Base-by-base conservation (phyloP, 805 yeast species). In the Candida hungchunana region DNA sequence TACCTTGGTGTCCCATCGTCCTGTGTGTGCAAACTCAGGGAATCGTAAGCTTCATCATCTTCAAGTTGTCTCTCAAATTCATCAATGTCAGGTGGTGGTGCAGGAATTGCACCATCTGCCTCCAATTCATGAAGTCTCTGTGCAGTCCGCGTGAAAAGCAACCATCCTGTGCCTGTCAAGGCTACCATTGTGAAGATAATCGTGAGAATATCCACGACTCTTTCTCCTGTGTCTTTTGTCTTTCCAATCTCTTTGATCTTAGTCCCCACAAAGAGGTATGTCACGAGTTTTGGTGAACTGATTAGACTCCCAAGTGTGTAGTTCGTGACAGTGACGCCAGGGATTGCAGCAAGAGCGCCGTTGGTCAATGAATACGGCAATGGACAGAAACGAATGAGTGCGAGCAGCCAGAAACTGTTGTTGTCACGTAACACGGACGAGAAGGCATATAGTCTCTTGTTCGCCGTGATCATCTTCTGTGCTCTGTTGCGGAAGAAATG, bases 281-380 rank as follows among this genome's bases (percentile, higher is more conserved):
- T 63, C n/a, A 84, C 55, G 42, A 82, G 63, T 54, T 89, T 93
- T 7, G 97, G 97, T 0, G 95, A 76, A 2, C 95, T 77, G 22
- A 86, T 56, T 0, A 77, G 45, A 17, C 88, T 80, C 1, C 96
- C 95, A 21, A 79, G 52, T 3, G 79, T 63, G 56, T 82, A 90
- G 18, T 78, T 76, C 27, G 59, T 42, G 2, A 79, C 62, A 0
- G 80, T 66, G 10, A 90, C 69, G 13, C 85, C 82, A 0, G 94
- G 96, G 11, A 90, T 74, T 2, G 94, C 81, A 8, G 95, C 93
- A 46, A 93, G 67, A 0, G 95, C 97, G 4, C 96, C 97, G 52
- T 90, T 90, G 0, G 93, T 81, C 21, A 90, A 64, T 3, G 96
- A 87, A 56, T 88, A 93, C 0, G 97, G 97, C 50, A 90, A 71